A percentile compares a stretch with the other conserved stretches of the same genome.
Evolutionary conservation across 345 rosid species (phyloP).

Genomic region (Hypericum perforatum): DNA sequence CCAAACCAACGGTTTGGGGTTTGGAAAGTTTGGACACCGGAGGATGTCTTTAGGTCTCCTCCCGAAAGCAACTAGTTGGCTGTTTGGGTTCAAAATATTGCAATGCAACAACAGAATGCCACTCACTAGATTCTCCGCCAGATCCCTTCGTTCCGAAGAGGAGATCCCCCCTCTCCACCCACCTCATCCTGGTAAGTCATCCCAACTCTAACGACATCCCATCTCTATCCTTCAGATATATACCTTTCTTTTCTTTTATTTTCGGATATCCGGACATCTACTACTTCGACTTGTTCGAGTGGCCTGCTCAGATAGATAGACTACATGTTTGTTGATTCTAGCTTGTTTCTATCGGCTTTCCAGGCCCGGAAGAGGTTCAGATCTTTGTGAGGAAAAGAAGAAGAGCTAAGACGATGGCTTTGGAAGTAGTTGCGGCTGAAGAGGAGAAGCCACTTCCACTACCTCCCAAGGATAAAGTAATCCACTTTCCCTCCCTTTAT

Average conservation of each 20-base stretch:
- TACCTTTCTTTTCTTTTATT: not conserved
- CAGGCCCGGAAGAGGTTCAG: not conserved
- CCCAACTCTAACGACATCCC: no score
- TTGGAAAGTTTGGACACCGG: no score
- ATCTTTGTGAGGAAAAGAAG: not conserved
- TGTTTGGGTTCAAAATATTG: no score
- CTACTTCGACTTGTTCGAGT: no score
- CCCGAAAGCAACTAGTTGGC: no score
- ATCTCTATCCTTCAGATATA: no score
- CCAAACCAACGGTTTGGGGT: no score
- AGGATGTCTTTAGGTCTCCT: no score
- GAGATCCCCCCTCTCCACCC: not conserved
- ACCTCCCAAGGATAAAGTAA: not conserved
- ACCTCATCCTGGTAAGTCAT: not conserved
- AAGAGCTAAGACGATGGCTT: not conserved
- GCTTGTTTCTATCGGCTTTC: not conserved
- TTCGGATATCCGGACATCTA: no score
- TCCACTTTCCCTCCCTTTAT: not conserved
- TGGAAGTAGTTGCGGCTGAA: not conserved
- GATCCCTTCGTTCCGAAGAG: not conserved
- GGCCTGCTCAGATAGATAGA: no score
- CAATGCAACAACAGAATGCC: not conserved
- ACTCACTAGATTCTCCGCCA: constrained; percentile 1
- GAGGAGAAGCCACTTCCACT: not conserved
- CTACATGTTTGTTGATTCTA: not conserved